Evolutionary conservation across 2,329 filamentous ascomycete species (phyloP).

Genomic region (Fusarium sp.): DNA sequence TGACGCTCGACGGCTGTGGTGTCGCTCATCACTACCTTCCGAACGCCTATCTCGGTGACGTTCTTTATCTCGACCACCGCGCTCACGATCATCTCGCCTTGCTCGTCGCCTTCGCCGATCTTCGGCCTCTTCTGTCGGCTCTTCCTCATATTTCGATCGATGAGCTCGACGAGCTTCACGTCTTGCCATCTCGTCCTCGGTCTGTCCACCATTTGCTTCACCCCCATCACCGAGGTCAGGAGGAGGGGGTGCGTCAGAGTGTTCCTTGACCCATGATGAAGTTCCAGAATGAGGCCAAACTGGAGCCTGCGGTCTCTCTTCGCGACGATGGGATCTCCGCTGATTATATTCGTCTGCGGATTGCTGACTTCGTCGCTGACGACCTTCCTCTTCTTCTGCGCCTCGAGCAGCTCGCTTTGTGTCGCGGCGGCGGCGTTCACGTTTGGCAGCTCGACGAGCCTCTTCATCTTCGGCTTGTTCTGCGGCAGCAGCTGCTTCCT

Average conservation of each 20-base stretch:
- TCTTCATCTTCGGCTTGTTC: constrained; percentile 57
- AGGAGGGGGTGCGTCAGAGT: constrained; percentile 69
- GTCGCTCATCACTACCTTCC: constrained; percentile 57
- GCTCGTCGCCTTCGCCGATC: constrained; percentile 56
- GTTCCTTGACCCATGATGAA: constrained; percentile 73
- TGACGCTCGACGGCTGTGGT: constrained; percentile 53
- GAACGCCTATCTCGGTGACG: constrained; percentile 46
- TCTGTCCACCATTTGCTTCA: constrained; percentile 48
- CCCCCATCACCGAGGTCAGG: constrained; percentile 53
- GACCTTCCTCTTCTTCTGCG: constrained; percentile 49
- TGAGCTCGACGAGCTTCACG: constrained; percentile 60
- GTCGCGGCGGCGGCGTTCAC: constrained; percentile 63
- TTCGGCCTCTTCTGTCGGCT: constrained; percentile 54
- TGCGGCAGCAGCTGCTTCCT: constrained; percentile 56
- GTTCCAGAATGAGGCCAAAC: constrained; percentile 72
- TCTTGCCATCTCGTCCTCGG: constrained; percentile 60
- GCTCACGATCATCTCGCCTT: constrained; percentile 55
- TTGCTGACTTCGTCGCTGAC: constrained; percentile 46
- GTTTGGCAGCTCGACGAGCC: constrained; percentile 55
- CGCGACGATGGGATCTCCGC: constrained; percentile 52
- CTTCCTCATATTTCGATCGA: constrained; percentile 55
- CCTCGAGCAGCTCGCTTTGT: constrained; percentile 58
- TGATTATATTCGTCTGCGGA: constrained; percentile 58
- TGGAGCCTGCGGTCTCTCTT: constrained; percentile 45
- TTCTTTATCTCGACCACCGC: constrained; percentile 18